These are phyloP conservation scores for Lathyrus sativus DNA, from an alignment of 306 rosid species.

Conservation along the genomic window DNA sequence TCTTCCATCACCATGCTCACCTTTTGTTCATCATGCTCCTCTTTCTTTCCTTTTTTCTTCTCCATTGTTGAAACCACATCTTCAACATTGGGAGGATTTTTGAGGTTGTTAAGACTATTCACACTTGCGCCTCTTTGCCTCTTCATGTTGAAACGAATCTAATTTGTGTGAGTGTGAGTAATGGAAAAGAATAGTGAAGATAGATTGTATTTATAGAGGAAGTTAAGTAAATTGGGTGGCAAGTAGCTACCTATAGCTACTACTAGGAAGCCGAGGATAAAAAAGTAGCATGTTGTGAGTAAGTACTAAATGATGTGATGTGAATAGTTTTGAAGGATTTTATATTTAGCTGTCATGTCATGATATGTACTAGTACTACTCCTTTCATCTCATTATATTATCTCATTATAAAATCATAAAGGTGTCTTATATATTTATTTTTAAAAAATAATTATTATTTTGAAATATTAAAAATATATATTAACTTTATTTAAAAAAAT, in stretches of 20 bases:
- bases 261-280: not conserved
- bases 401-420: too few species aligned
- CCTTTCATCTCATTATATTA: too few species aligned
- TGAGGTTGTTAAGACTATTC: constrained; percentile 17
- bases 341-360: not conserved
- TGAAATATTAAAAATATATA: too few species aligned
- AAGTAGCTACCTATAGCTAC: not conserved
- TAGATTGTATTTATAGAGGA: constrained; percentile 28
- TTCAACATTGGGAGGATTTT: constrained; percentile 39
- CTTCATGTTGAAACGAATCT: constrained; percentile 40
- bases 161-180: not conserved
- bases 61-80: constrained; percentile 29
- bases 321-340: constrained; percentile 13
- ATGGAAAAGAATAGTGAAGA: not conserved
- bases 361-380: not conserved
- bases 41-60: constrained; percentile 51
- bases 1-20: constrained; percentile 1
- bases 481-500: too few species aligned
- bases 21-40: constrained; percentile 32
- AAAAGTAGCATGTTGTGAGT: constrained; percentile 9
- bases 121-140: constrained; percentile 51
- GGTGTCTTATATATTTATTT: too few species aligned
- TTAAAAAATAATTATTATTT: too few species aligned
- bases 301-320: constrained; percentile 33
- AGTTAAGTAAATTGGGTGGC: not conserved